Percentiles rank a stretch among this genome's conserved stretches.
Conservation (phyloP, 140 eudicot genomes). For the Oenanthe javanica region DNA sequence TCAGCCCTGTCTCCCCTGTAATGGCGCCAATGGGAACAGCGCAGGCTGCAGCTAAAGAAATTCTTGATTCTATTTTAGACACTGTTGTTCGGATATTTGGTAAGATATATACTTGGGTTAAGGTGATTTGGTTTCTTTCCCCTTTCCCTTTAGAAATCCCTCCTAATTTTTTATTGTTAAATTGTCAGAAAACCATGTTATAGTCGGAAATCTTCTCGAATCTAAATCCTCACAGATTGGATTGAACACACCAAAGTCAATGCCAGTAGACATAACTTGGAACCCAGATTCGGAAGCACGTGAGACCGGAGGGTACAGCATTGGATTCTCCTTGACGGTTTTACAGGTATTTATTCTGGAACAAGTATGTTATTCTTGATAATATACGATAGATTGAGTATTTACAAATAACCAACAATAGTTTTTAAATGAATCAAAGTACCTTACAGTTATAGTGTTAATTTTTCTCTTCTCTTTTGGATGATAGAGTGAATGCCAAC, state of each 20-base stretch:
- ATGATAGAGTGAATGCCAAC: constrained; percentile 92
- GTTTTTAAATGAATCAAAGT: background rate
- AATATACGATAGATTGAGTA: background rate
- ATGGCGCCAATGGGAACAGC: constrained; percentile 98
- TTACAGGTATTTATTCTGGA: constrained; percentile 46
- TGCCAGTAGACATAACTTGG: constrained; percentile 55
- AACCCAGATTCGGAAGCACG: constrained; percentile 76
- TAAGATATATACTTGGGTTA: constrained; percentile 27
- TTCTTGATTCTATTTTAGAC: constrained; percentile 76
- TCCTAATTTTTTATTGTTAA: constrained; percentile 12
- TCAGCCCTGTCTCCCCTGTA: constrained; percentile 94
- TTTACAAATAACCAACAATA: background rate
- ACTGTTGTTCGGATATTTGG: constrained; percentile 79
- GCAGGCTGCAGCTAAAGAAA: constrained; percentile 79
- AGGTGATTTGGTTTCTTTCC: constrained; percentile 7
- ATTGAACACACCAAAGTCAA: constrained; percentile 76
- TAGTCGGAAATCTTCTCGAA: constrained; percentile 91
- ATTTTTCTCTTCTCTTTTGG: constrained; percentile 2
- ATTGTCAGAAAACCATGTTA: constrained; percentile 79
- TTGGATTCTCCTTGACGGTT: constrained; percentile 93
- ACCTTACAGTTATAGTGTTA: background rate
- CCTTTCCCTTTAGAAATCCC: background rate
- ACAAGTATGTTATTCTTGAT: background rate
- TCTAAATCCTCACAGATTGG: constrained; percentile 60
- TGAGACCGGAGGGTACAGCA: constrained; percentile 86